Percentiles rank a stretch among this genome's conserved stretches.
Evolutionary conservation across 1,139 yeast genomes (phyloP).

Genomic region (Geotrichum macrosporum): DNA sequence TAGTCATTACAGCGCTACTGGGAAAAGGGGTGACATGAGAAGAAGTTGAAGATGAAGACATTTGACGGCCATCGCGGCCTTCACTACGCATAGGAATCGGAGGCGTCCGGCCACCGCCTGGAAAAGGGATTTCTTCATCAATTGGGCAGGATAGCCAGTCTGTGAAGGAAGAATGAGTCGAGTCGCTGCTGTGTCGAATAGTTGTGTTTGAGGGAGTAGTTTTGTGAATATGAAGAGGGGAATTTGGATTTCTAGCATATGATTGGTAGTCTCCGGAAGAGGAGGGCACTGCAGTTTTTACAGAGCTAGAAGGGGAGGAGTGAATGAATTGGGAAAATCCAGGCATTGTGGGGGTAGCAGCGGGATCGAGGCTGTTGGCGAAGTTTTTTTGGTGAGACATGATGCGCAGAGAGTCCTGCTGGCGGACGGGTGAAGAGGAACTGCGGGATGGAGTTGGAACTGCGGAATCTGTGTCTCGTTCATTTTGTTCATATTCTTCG

Average conservation of each 20-base stretch:
- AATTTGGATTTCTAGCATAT: background rate
- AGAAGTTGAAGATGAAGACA: conserved; percentile 11
- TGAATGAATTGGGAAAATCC: conserved; percentile 3
- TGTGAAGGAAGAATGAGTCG: conserved; percentile 9
- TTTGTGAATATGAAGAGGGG: conserved; percentile 13
- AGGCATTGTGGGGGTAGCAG: conserved; percentile 14
- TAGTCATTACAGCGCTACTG: too few species aligned
- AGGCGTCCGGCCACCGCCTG: conserved; percentile 19
- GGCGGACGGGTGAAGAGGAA: conserved; percentile 4
- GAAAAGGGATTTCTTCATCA: conserved; percentile 16
- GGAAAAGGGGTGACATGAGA: background rate
- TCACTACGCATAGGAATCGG: conserved; percentile 21
- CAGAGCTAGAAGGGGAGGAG: conserved; percentile 13
- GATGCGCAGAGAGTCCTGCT: conserved; percentile 12
- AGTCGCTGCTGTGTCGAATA: conserved; percentile 17
- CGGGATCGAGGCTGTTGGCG: conserved; percentile 12
- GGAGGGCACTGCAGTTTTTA: conserved; percentile 11
- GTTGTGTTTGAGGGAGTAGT: conserved; percentile 15
- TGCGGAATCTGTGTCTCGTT: background rate
- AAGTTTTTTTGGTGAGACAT: conserved; percentile 15
- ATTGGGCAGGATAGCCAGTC: background rate
- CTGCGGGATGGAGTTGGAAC: background rate
- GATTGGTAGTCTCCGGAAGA: conserved; percentile 5
- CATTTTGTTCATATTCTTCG: conserved; percentile 19
- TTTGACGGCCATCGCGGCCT: conserved; percentile 14